Percentiles rank a stretch among this genome's conserved stretches.
phyloP scores from a whole-genome alignment of 108 stramenopile species.

The Stephanodiscus minutulus region DNA sequence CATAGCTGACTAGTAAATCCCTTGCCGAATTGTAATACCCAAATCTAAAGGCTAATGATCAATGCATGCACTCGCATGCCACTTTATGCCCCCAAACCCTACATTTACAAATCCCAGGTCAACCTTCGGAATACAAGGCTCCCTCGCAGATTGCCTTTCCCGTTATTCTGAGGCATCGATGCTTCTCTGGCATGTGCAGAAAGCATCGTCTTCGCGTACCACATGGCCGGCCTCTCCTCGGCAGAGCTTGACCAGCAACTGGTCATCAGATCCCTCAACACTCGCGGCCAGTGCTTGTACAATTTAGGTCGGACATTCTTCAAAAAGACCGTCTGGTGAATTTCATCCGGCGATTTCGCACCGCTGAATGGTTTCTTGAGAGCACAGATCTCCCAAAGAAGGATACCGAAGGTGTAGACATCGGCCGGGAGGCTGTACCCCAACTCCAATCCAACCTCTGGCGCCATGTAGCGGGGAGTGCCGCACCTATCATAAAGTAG shows the following conservation, averaged over 20 bases:
- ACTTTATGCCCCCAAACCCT: too few relatives aligned
- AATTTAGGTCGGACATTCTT: conserved; percentile 44
- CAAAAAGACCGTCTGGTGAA: conserved; percentile 41
- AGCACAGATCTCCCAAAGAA: conserved; percentile 59
- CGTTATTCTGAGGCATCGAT: neutral
- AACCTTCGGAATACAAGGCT: neutral
- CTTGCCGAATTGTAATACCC: too few relatives aligned
- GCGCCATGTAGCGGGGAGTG: conserved; percentile 53
- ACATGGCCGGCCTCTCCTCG: conserved; percentile 49
- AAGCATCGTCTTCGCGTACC: conserved; percentile 27
- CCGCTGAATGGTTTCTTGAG: conserved; percentile 53
- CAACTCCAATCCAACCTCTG: conserved; percentile 17
- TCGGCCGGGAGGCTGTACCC: conserved; percentile 51
- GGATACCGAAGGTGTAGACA: conserved; percentile 63
- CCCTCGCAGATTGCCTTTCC: neutral
- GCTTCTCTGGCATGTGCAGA: neutral
- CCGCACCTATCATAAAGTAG: conserved; percentile 48
- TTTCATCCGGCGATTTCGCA: conserved; percentile 38
- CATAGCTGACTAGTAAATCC: too few relatives aligned
- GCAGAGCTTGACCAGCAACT: conserved; percentile 51
- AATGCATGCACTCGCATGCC: too few relatives aligned
- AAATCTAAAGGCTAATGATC: too few relatives aligned
- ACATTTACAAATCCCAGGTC: neutral
- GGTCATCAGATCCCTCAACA: conserved; percentile 40
- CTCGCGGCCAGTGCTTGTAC: conserved; percentile 32